Evolutionary conservation across 352 stramenopile genomes (phyloP), one percentile per base, ranked within the genome.

Genomic region (Saprolegnia parasitica): DNA sequence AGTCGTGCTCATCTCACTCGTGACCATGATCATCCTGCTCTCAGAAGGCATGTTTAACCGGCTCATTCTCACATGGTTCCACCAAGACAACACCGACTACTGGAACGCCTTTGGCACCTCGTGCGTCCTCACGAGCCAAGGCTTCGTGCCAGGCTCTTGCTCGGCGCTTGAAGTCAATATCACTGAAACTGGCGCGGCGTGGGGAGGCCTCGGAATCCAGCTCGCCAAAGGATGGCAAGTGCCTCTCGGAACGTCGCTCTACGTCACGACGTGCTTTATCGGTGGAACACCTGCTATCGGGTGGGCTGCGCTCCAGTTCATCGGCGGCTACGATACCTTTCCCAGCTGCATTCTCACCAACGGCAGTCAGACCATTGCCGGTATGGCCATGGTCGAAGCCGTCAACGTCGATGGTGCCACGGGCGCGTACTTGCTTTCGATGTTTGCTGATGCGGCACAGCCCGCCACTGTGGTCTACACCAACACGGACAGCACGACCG

Each of bases 381-480:
- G 56, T 35, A 64, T 68, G 15, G 61, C 61, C 11, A 68, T 68
- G 61, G 5, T 68, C 0, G 61, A 68, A 23, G 24, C 61, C 6
- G 46, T 39, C 6, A 60, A 23, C 24, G 61, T 0, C 20, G 10
- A n/a, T 10, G n/a, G 16, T 35, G 61, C 29, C 37, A 18, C 18
- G 13, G 61, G 61, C 5, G 20, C 40, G 46, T 68, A 68, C 32
- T 15, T 57, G 0, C 5, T 68, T 9, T 37, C 46, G 15, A 11
- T 42, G 32, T 68, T 46, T 29, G 6, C 61, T 15, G 61, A 68
- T 37, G 20, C 32, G n/a, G n/a, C n/a, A n/a, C n/a, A n/a, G n/a
- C n/a, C n/a, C n/a, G n/a, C n/a, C n/a, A n/a, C n/a, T n/a, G n/a
- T n/a, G n/a, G n/a, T n/a, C n/a, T n/a, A n/a, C n/a, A n/a, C n/a